These are phyloP conservation scores for Salvia hispanica DNA, from an alignment of 257 asterid species.

Conservation along the genomic window DNA sequence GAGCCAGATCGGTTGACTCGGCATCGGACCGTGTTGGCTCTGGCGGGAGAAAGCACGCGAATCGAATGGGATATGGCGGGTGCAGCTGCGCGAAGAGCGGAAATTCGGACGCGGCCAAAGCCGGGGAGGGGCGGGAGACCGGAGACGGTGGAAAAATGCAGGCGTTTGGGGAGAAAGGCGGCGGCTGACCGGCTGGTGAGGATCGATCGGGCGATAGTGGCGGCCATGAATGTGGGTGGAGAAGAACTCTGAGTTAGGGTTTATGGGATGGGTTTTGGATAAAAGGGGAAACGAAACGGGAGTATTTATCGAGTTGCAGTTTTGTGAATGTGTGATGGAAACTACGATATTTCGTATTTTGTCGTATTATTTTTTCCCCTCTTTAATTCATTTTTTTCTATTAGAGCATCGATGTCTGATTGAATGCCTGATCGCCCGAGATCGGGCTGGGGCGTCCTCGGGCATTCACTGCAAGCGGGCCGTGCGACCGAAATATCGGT, in stretches of 20 bases:
- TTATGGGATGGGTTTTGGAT: slow-evolving; percentile 23
- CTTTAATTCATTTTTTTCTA: no score
- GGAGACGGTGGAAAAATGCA: slow-evolving; percentile 48
- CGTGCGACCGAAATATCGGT: no score
- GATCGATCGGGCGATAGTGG: slow-evolving; percentile 54
- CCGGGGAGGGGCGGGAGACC: slow-evolving; percentile 52
- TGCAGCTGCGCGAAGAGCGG: slow-evolving; percentile 31
- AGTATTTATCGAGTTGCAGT: background rate
- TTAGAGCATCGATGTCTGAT: no score
- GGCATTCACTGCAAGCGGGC: no score
- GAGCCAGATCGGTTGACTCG: slow-evolving; percentile 75
- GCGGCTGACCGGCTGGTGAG: slow-evolving; percentile 50
- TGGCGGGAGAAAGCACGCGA: slow-evolving; percentile 33
- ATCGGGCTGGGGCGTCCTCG: no score
- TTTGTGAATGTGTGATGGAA: no score
- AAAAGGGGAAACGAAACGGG: background rate
- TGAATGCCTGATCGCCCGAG: no score
- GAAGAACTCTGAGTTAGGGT: slow-evolving; percentile 30
- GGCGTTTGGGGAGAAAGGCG: slow-evolving; percentile 45
- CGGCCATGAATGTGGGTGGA: slow-evolving; percentile 44
- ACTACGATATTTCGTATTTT: no score
- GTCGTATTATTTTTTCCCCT: no score
- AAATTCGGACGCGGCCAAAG: slow-evolving; percentile 34
- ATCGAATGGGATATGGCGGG: slow-evolving; percentile 41
- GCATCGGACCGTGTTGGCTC: slow-evolving; percentile 57